phyloP scores from a whole-genome alignment of 768 basidiomycete species.

The Lactarius hengduanensis region DNA sequence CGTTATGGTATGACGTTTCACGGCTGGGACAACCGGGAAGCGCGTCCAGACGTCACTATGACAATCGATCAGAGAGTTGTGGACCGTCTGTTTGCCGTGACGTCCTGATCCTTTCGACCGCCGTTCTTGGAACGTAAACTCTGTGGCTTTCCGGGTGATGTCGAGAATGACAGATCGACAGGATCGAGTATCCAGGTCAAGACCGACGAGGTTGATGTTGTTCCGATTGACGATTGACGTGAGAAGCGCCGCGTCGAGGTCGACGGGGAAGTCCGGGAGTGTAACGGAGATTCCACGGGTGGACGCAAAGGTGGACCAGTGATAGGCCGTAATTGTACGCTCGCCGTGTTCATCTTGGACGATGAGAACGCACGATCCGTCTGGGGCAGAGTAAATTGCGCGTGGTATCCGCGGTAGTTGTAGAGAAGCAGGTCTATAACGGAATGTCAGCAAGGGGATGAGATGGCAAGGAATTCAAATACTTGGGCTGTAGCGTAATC shows the following conservation, averaged over 20 bases:
- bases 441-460: background rate
- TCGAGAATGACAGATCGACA: slow-evolving; percentile 48
- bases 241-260: slow-evolving; percentile 32
- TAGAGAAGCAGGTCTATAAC: slow-evolving; percentile 45
- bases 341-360: slow-evolving; percentile 28
- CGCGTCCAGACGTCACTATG: slow-evolving; percentile 20
- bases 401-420: slow-evolving; percentile 39
- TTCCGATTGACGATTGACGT: slow-evolving; percentile 48
- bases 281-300: slow-evolving; percentile 43
- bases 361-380: slow-evolving; percentile 53
- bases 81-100: slow-evolving; percentile 33
- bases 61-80: slow-evolving; percentile 38
- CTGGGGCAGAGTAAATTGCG: slow-evolving; percentile 48
- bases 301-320: slow-evolving; percentile 58
- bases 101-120: slow-evolving; percentile 32
- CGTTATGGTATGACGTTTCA: slow-evolving; percentile 19
- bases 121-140: slow-evolving; percentile 53
- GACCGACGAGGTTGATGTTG: slow-evolving; percentile 43
- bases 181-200: slow-evolving; percentile 38
- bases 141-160: slow-evolving; percentile 55
- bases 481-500: slow-evolving; percentile 55
- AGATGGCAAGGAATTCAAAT: background rate
- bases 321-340: slow-evolving; percentile 42
- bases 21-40: slow-evolving; percentile 21
- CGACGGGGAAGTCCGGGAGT: slow-evolving; percentile 32